Base-by-base conservation (phyloP, 768 basidiomycete genomes). In the Gelatoporia subvermispora region DNA sequence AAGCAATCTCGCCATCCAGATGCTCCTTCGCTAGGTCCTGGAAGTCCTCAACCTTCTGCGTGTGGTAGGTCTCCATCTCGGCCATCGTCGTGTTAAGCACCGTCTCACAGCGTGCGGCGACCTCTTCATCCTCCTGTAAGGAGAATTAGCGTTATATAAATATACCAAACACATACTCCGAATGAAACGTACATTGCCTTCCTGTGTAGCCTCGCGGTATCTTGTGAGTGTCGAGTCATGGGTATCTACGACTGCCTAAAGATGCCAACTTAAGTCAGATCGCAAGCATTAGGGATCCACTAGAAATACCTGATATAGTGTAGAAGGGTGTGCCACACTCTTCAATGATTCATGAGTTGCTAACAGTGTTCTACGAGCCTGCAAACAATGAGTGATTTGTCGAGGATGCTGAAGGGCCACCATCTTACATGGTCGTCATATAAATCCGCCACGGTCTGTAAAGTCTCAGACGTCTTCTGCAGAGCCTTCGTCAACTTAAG, bases 41-140 rank as follows among this genome's bases (percentile, higher is more conserved):
- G 51, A 92, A 82, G 55, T 91, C 88, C 58, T 88, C 85, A 7
- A 64, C 60, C 63, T 89, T 87, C 63, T 89, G 85, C 0, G 69
- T 65, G 60, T 90, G 87, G 56, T 90, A 88, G 1, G 76, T 81
- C 43, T 88, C 85, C 73, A 93, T 82, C 69, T 93, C 90, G 1
- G 91, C 88, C 81, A 91, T 84, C 2, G 90, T 92, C 8, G 81
- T 82, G 63, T 93, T 93, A 22, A 94, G 69, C 7, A 92, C 88
- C 0, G 91, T 93, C 66, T 94, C 91, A 62, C 87, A 92, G 17
- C 91, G 79, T 3, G 79, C 74, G 2, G 81, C 80, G 53, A 84
- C 67, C 16, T 85, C 82, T 41, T 84, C 81, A 55, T 84, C 72
- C 13, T 74, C 63, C 82, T 85, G 60, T 23, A 37, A 24, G 21